phyloP scores from a whole-genome alignment of 2,329 filamentous ascomycete genomes.

The Rhynchosporium graminicola region DNA sequence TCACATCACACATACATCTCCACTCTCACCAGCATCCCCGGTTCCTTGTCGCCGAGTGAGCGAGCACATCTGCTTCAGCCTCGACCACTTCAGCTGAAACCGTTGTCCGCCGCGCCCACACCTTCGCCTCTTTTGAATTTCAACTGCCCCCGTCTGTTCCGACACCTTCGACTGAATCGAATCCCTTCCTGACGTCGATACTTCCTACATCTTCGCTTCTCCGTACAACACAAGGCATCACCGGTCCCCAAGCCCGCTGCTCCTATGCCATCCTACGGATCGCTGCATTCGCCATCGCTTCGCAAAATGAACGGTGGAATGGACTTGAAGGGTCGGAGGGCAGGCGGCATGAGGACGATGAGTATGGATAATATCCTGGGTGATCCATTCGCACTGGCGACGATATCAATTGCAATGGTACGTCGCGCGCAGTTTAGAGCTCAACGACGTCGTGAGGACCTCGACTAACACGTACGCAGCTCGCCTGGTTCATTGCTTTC shows the following conservation, averaged over 20 bases:
- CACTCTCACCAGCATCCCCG: neutral
- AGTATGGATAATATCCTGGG: constrained; percentile 88
- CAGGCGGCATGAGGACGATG: constrained; percentile 57
- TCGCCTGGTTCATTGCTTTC: constrained; percentile 94
- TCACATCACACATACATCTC: constrained; percentile 8
- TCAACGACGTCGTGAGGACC: neutral
- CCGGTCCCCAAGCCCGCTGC: constrained; percentile 21
- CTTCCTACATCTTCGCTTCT: constrained; percentile 19
- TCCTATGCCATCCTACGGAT: constrained; percentile 72
- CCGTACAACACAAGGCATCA: constrained; percentile 17
- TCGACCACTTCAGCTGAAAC: constrained; percentile 30
- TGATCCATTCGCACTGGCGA: constrained; percentile 93
- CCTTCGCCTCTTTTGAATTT: constrained; percentile 18
- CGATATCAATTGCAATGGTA: constrained; percentile 88
- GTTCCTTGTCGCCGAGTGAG: constrained; percentile 12
- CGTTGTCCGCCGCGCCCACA: constrained; percentile 23
- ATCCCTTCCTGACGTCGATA: constrained; percentile 25
- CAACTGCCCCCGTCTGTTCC: constrained; percentile 14
- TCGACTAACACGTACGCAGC: constrained; percentile 52
- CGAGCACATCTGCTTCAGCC: constrained; percentile 22
- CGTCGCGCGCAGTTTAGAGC: constrained; percentile 41
- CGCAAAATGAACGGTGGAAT: constrained; percentile 77
- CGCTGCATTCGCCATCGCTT: constrained; percentile 71
- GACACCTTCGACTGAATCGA: constrained; percentile 31
- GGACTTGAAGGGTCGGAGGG: constrained; percentile 53